Conservation (phyloP, 2,329 filamentous ascomycete species). For the Ascochyta koolunga region DNA sequence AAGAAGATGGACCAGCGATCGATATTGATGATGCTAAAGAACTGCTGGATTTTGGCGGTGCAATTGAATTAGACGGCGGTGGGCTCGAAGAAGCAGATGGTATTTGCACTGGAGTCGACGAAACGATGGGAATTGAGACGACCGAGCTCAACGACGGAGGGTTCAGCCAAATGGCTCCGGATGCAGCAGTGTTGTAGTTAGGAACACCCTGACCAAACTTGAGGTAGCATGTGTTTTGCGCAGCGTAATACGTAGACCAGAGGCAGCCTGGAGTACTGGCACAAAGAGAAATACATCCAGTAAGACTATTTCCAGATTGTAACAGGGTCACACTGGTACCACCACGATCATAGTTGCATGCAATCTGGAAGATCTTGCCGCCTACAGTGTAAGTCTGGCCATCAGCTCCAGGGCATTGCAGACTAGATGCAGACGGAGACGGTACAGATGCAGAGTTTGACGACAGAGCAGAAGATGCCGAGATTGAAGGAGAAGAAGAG, state of each 20-base stretch:
- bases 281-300: neutral
- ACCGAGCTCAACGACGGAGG: neutral
- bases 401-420: neutral
- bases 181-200: neutral
- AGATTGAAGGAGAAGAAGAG: neutral
- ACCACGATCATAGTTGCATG: neutral
- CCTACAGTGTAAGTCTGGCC: neutral
- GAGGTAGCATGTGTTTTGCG: neutral
- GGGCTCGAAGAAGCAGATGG: too few relatives aligned
- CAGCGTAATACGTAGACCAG: conserved; percentile 1
- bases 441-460: neutral
- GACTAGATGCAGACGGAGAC: neutral
- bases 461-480: neutral
- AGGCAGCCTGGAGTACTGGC: neutral
- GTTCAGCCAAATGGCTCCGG: neutral
- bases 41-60: too few relatives aligned
- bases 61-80: neutral
- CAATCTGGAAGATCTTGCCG: neutral
- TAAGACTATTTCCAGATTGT: neutral
- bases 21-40: neutral
- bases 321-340: neutral
- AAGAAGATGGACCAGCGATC: neutral
- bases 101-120: neutral
- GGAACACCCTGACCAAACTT: neutral
- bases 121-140: neutral